Conservation (phyloP, 2,329 filamentous ascomycete genomes). For the Chrysoporthe austroafricana region DNA sequence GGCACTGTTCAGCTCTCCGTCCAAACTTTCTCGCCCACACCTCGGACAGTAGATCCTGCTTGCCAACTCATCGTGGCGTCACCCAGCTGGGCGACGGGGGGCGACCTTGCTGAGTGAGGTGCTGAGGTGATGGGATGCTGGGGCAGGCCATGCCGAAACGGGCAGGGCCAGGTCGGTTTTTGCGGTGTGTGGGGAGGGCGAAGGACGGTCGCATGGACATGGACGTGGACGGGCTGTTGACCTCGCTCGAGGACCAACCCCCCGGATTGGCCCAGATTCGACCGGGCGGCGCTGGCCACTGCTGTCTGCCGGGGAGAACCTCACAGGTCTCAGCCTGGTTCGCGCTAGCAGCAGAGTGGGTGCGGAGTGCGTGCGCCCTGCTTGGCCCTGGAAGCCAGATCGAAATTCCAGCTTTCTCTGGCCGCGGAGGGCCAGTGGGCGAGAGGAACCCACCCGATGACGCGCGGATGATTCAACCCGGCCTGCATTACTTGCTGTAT, state of each 20-base stretch:
- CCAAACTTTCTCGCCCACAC: conserved; percentile 12
- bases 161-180: conserved; percentile 19
- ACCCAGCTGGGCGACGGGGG: conserved; percentile 12
- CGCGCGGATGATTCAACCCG: conserved; percentile 21
- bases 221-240: neutral
- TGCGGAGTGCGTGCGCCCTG: conserved; percentile 8
- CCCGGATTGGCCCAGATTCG: conserved; percentile 16
- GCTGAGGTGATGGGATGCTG: conserved; percentile 1
- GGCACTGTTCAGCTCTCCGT: conserved; percentile 15
- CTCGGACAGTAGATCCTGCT: conserved; percentile 5
- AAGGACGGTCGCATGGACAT: too few species aligned
- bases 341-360: conserved; percentile 32
- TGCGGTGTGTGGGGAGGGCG: conserved; percentile 8
- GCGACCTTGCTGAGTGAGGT: conserved; percentile 19
- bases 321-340: conserved; percentile 37
- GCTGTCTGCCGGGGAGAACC: neutral
- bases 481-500: conserved; percentile 15
- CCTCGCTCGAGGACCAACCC: neutral
- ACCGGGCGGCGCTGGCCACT: conserved; percentile 4
- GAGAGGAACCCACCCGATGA: conserved; percentile 25
- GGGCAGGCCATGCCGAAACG: conserved; percentile 7
- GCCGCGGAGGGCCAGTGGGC: conserved; percentile 1
- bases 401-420: conserved; percentile 10
- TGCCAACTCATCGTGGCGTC: conserved; percentile 25
- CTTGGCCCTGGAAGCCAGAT: conserved; percentile 11